Percentiles rank a stretch among this genome's conserved stretches.
These are phyloP conservation scores for Aspergillus campestris DNA, from an alignment of 495 filamentous ascomycete genomes.

Conservation along the genomic window DNA sequence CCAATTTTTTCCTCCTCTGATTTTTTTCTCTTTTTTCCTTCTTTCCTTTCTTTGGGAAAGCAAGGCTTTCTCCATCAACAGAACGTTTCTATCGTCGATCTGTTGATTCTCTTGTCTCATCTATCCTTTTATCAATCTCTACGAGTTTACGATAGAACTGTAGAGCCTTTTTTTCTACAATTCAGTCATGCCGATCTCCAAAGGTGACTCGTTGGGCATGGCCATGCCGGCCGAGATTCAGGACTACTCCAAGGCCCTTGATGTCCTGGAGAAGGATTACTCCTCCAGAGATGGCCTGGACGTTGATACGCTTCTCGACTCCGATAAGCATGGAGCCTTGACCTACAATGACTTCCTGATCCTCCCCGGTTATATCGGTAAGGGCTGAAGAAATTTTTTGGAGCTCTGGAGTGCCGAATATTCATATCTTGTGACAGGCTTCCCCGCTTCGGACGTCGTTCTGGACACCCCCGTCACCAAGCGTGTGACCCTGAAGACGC, in stretches of 20 bases:
- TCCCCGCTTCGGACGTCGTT: slow-evolving; percentile 80
- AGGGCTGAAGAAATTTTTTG: slow-evolving; percentile 9
- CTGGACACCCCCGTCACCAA: slow-evolving; percentile 91
- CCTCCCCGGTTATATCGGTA: slow-evolving; percentile 60
- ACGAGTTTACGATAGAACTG: slow-evolving; percentile 15
- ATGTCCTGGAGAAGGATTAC: slow-evolving; percentile 70
- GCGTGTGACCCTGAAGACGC: slow-evolving; percentile 87
- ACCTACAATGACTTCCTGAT: slow-evolving; percentile 75
- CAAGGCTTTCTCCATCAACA: slow-evolving; percentile 46
- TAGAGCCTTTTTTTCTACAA: slow-evolving; percentile 16
- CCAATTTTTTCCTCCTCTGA: slow-evolving; percentile 27
- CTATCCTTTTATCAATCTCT: slow-evolving; percentile 10
- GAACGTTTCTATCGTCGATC: slow-evolving; percentile 34
- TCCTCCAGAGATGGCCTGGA: slow-evolving; percentile 71
- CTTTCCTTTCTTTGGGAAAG: slow-evolving; percentile 49
- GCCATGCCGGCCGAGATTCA: slow-evolving; percentile 39
- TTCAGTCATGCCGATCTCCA: slow-evolving; percentile 59
- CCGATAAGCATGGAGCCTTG: slow-evolving; percentile 78
- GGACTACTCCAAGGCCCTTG: slow-evolving; percentile 61
- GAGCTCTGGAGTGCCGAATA: slow-evolving; percentile 42
- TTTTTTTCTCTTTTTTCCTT: slow-evolving; percentile 40
- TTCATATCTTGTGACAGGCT: slow-evolving; percentile 46
- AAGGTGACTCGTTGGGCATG: slow-evolving; percentile 46
- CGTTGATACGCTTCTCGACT: slow-evolving; percentile 74
- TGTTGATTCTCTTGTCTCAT: slow-evolving; percentile 35